phyloP scores from a whole-genome alignment of 768 basidiomycete genomes.

The Trametes cinnabarina region DNA sequence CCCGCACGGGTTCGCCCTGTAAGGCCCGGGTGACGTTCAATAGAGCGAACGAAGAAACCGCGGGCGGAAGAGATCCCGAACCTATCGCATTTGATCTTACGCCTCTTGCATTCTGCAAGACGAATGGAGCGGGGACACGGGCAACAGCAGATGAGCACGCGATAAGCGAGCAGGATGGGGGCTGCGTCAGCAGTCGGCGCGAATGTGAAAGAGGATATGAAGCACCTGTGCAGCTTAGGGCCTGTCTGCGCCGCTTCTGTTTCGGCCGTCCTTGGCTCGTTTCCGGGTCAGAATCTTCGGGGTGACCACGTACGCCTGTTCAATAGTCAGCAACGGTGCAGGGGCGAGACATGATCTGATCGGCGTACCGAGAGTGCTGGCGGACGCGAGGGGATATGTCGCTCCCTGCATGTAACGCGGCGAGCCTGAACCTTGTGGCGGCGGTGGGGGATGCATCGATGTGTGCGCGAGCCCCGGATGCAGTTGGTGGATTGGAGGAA shows the following conservation, averaged over 20 bases:
- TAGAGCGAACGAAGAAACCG: constrained; percentile 10
- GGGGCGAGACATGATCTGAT: neutral
- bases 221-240: constrained; percentile 80
- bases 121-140: constrained; percentile 2
- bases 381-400: constrained; percentile 19
- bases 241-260: constrained; percentile 81
- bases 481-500: constrained; percentile 69
- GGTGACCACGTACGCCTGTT: constrained; percentile 34
- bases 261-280: constrained; percentile 62
- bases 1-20: constrained; percentile 75
- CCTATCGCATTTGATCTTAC: constrained; percentile 90
- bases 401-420: constrained; percentile 20
- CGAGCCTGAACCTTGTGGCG: constrained; percentile 26
- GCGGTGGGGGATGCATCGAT: constrained; percentile 32
- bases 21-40: constrained; percentile 28
- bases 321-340: neutral
- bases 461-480: constrained; percentile 65
- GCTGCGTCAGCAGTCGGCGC: constrained; percentile 11
- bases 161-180: constrained; percentile 8
- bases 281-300: constrained; percentile 57
- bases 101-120: constrained; percentile 71
- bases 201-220: constrained; percentile 13
- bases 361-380: constrained; percentile 20
- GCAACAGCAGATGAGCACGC: constrained; percentile 1
- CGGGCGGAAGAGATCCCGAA: constrained; percentile 33